Percentiles rank a stretch among this genome's conserved stretches.
phyloP scores from a whole-genome alignment of 2,329 filamentous ascomycete species.

The Metarhizium album region DNA sequence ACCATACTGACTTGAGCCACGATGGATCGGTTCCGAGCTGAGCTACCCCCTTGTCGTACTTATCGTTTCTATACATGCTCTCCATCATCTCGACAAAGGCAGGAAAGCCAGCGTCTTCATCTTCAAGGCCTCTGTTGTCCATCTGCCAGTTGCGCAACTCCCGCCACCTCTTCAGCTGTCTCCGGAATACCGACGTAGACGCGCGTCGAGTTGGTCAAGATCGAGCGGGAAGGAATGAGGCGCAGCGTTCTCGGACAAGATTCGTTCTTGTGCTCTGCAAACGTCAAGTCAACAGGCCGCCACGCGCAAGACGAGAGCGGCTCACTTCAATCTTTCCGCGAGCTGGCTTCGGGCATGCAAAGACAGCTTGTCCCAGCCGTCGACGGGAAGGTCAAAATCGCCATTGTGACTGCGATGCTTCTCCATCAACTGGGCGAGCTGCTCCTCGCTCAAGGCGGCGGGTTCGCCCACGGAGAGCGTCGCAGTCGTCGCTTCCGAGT shows the following conservation, averaged over 20 bases:
- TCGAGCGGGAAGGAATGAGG: not conserved
- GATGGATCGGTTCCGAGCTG: not conserved
- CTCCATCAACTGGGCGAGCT: conserved; percentile 9
- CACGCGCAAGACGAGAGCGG: not conserved
- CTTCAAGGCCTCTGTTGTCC: conserved; percentile 11
- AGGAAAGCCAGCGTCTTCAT: conserved; percentile 6
- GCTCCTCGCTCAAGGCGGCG: conserved; percentile 6
- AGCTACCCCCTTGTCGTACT: not conserved
- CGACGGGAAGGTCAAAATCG: conserved; percentile 6
- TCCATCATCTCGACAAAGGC: conserved; percentile 1
- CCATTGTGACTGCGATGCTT: conserved; percentile 8
- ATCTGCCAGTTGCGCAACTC: conserved; percentile 20
- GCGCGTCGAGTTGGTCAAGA: not conserved
- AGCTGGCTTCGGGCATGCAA: conserved; percentile 5
- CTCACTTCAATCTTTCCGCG: conserved; percentile 9
- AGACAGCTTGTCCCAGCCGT: conserved; percentile 10
- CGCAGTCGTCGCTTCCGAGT: no score
- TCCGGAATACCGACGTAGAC: conserved; percentile 12
- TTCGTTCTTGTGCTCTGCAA: not conserved
- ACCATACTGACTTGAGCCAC: no score
- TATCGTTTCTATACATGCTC: not conserved
- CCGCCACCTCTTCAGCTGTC: conserved; percentile 16
- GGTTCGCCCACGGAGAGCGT: no score
- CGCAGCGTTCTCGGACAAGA: not conserved
- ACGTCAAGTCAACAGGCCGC: not conserved